Percentiles rank a stretch among this genome's conserved stretches.
phyloP scores from a whole-genome alignment of 805 yeast genomes.

The Candida andamanensis region DNA sequence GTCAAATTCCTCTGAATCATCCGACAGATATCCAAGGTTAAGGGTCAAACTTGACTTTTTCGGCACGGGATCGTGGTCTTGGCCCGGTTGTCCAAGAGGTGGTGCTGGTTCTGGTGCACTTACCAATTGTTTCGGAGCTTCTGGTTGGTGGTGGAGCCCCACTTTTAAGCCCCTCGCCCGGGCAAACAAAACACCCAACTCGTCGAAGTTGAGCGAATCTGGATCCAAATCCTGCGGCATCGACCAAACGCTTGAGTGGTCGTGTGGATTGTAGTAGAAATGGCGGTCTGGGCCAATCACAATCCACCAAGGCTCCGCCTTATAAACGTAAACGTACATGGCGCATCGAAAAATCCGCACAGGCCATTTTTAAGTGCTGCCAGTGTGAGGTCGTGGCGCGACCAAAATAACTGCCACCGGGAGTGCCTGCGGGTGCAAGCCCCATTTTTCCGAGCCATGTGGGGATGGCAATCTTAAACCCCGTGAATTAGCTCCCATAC shows the following conservation, averaged over 20 bases:
- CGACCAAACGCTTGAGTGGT: slow-evolving; percentile 6
- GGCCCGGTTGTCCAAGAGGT: background rate
- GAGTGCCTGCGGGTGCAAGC: too few species aligned
- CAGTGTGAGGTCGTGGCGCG: too few species aligned
- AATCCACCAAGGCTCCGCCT: slow-evolving; percentile 8
- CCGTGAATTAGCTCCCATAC: too few species aligned
- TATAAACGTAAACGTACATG: slow-evolving; percentile 10
- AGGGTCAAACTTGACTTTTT: slow-evolving; percentile 1
- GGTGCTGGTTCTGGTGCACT: background rate
- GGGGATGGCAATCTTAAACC: too few species aligned
- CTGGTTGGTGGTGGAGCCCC: background rate
- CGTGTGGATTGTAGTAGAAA: slow-evolving; percentile 9
- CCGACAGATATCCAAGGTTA: slow-evolving; percentile 8
- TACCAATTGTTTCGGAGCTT: background rate
- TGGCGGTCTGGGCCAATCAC: slow-evolving; percentile 8
- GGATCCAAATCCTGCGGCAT: slow-evolving; percentile 6
- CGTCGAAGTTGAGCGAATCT: slow-evolving; percentile 5
- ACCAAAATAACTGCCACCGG: too few species aligned
- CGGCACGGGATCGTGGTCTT: background rate
- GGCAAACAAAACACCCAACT: slow-evolving; percentile 8
- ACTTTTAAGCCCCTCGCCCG: slow-evolving; percentile 11
- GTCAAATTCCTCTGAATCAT: slow-evolving; percentile 4
- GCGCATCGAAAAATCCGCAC: too few species aligned
- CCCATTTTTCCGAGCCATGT: too few species aligned
- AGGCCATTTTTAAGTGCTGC: too few species aligned